Base-by-base conservation (phyloP, 495 filamentous ascomycete species). In the Penicillium canariense region DNA sequence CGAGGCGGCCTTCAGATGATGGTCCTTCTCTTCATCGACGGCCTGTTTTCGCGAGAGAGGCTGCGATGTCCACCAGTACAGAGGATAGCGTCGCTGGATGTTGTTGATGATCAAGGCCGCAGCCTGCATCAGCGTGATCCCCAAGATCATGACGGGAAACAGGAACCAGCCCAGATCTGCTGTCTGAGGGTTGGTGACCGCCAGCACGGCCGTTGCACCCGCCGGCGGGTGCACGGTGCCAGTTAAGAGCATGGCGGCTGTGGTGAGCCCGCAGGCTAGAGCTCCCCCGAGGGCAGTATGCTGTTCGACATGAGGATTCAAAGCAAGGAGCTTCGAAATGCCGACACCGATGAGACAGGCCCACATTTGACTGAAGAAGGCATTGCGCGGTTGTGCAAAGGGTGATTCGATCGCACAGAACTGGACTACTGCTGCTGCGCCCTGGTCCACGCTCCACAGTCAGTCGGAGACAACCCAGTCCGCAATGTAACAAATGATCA, bases 151-250 rank as follows among this genome's bases (percentile, higher is more conserved):
- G 5, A 91, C 68, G 0, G 84, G 80, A 4, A 94, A 67, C 28
- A 94, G 68, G 32, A 79, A 82, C 90, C 90, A 96, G 5, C 88
- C 90, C 48, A 96, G 68, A 1, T 61, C 65, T 8, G 34, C 51
- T 5, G 48, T 63, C 14, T 77, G 71, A 0, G 85, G 70, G 42
- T 87, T 81, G 0, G 86, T 79, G 2, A 87, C 88, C 0, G 89
- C 89, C 17, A 96, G 72, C 1, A 97, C 69, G 0, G 92, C 90
- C 0, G 90, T 95, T 3, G 92, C 92, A 7, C 92, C 92, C 0
- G 90, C 92, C 0, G 92, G 92, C 5, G 92, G 92, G 63, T 97
- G 88, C 2, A 91, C 77, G 0, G 91, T 94, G 6, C 84, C 84
- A 0, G 89, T 94, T 9, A 91, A 55, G 0, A 80, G 76, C 92